These are phyloP conservation scores for Pseudogymnoascus sp. DNA, from an alignment of 2,329 filamentous ascomycete genomes.

Conservation along the genomic window DNA sequence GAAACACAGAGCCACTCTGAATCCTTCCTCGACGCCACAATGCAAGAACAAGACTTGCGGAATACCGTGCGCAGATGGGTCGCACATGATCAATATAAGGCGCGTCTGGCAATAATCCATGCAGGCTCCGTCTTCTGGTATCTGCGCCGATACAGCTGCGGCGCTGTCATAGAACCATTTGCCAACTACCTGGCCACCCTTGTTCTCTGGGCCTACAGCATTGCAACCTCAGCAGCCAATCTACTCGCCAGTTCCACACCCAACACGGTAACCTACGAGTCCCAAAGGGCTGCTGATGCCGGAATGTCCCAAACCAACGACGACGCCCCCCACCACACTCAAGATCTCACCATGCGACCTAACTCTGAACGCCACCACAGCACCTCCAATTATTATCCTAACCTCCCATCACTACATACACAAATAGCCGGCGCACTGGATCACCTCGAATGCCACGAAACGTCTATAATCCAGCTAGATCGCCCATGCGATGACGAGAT, in stretches of 20 bases:
- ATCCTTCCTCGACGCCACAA: constrained; percentile 26
- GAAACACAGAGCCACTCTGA: constrained; percentile 38
- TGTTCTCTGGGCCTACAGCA: constrained; percentile 35
- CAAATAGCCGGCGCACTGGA: not conserved
- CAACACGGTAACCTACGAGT: not conserved
- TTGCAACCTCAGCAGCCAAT: constrained; percentile 10
- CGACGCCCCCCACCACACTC: not conserved
- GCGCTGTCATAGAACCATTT: constrained; percentile 35
- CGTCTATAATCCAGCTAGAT: constrained; percentile 16
- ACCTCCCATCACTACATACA: not conserved
- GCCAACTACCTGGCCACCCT: constrained; percentile 34
- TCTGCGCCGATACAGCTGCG: constrained; percentile 36
- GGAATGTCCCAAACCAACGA: not conserved
- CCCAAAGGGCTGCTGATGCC: not conserved
- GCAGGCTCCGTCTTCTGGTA: constrained; percentile 41
- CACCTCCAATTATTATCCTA: not conserved
- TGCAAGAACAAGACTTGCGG: constrained; percentile 25
- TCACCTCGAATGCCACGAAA: constrained; percentile 5
- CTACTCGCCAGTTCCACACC: not conserved
- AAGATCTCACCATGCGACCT: not conserved
- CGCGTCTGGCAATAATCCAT: constrained; percentile 38
- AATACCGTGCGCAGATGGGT: constrained; percentile 19
- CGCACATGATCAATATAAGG: constrained; percentile 36
- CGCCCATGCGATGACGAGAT: constrained; percentile 18
- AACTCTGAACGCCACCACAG: not conserved